A percentile compares a stretch with the other conserved stretches of the same genome.
Conservation (phyloP, 2,329 filamentous ascomycete genomes). For the Cadophora sp. region DNA sequence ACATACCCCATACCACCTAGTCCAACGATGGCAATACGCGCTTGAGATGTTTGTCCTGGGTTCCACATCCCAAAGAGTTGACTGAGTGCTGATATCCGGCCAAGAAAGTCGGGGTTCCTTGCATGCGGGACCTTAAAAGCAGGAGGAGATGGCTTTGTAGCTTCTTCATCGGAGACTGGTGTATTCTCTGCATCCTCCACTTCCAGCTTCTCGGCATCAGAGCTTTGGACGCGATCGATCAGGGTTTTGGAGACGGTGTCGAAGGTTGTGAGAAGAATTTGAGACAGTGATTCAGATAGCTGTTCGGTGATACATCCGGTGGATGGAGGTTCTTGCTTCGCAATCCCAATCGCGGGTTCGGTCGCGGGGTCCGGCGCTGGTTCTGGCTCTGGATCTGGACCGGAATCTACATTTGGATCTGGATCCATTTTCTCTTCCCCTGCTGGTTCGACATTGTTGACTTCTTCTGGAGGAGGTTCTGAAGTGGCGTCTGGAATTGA, state of each 20-base stretch:
- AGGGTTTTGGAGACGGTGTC: slow-evolving; percentile 10
- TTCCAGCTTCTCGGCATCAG: neutral
- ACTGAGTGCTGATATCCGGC: slow-evolving; percentile 29
- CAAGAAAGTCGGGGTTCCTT: slow-evolving; percentile 37
- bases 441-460: neutral
- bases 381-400: neutral
- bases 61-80: slow-evolving; percentile 39
- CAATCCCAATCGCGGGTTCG: neutral
- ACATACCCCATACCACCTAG: slow-evolving; percentile 39
- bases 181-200: slow-evolving; percentile 4
- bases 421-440: too few relatives aligned
- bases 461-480: neutral
- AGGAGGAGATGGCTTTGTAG: slow-evolving; percentile 12
- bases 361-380: too few relatives aligned
- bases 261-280: slow-evolving; percentile 17
- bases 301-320: neutral
- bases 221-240: neutral
- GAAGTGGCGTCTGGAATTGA: slow-evolving; percentile 8
- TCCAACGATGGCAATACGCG: slow-evolving; percentile 35
- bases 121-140: slow-evolving; percentile 32
- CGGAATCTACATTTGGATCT: too few relatives aligned
- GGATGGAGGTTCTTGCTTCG: neutral
- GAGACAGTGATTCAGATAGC: slow-evolving; percentile 15
- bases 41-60: slow-evolving; percentile 28
- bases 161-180: slow-evolving; percentile 9